These are phyloP conservation scores for Closterium sp. DNA, from an alignment of 139 green algal genomes.

Conservation along the genomic window DNA sequence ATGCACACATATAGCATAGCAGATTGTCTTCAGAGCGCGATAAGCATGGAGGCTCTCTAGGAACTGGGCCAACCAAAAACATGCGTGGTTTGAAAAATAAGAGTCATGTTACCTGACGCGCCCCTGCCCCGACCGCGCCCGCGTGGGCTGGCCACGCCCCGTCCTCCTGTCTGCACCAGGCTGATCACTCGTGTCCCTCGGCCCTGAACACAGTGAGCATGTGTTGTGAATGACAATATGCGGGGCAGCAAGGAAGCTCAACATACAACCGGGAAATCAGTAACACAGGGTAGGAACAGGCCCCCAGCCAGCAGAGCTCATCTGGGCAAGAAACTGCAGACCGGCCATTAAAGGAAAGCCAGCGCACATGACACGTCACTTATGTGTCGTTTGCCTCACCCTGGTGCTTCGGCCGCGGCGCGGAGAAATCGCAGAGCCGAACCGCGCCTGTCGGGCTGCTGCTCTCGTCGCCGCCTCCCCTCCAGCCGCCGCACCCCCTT, in stretches of 20 bases:
- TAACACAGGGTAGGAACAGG: too few species aligned
- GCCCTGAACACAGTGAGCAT: background rate
- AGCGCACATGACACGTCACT: too few species aligned
- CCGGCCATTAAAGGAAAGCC: too few species aligned
- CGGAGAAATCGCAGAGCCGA: background rate
- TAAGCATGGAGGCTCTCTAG: too few species aligned
- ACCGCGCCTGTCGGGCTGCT: background rate
- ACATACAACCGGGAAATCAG: too few species aligned
- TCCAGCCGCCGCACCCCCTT: background rate
- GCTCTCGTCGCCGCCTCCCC: background rate
- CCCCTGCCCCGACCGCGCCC: background rate
- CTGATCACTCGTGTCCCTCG: background rate
- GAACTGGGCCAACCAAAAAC: too few species aligned
- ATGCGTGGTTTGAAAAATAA: too few species aligned
- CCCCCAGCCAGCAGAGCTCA: too few species aligned
- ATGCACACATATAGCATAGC: background rate
- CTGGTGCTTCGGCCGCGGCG: background rate
- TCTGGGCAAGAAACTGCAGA: too few species aligned
- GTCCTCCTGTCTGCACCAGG: background rate
- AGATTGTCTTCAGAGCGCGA: background rate
- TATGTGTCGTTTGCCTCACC: background rate
- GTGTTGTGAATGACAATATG: background rate
- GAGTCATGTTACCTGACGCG: background rate
- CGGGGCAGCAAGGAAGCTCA: too few species aligned
- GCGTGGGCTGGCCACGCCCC: background rate